Evolutionary conservation across 2,329 filamentous ascomycete genomes (phyloP), one percentile per base, ranked within the genome.

Genomic region (Curvularia lunata): DNA sequence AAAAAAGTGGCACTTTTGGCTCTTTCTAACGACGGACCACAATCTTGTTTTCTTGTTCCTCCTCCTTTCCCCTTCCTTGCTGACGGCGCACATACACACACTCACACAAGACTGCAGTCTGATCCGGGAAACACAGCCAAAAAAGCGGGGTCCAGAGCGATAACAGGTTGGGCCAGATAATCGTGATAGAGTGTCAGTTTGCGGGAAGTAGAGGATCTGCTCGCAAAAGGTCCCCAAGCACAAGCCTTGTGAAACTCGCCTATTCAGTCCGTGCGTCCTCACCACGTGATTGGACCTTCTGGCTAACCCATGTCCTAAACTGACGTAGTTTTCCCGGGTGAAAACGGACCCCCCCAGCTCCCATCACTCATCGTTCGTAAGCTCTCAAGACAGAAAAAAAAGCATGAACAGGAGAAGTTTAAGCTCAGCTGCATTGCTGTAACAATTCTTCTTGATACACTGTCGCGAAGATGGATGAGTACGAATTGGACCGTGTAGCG

Each of bases 381-480:
- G 25, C 13, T 30, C 2, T 8, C 21, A 43, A n/a, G 23, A 23
- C 2, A 41, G 13, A n/a, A 42, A 42, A 23, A 32, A 38, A 21
- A 25, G 23, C 9, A 28, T 12, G 19, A 13, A 27, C 27, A 12
- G 2, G 4, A 2, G 3, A 30, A 30, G 10, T 30, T 9, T 25
- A 25, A 18, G 9, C 21, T 30, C 23, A 37, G 13, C n/a, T 27
- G n/a, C 38, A 32, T 30, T n/a, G 32, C 38, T 37, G 21, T 5
- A 19, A 21, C 18, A 21, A 5, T 28, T 30, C 6, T 27, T 28
- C 23, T 51, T 5, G 21, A 18, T 7, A 43, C n/a, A 13, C 21
- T 25, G 23, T 28, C 27, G 43, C 49, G 30, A 58, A 16, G 7
- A 74, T 74, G 72, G 67, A 74, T 59, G 70, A 71, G 38, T 63